A percentile compares a stretch with the other conserved stretches of the same genome.
Conservation (phyloP, 108 stramenopile genomes). For the Mediolabrus comicus region DNA sequence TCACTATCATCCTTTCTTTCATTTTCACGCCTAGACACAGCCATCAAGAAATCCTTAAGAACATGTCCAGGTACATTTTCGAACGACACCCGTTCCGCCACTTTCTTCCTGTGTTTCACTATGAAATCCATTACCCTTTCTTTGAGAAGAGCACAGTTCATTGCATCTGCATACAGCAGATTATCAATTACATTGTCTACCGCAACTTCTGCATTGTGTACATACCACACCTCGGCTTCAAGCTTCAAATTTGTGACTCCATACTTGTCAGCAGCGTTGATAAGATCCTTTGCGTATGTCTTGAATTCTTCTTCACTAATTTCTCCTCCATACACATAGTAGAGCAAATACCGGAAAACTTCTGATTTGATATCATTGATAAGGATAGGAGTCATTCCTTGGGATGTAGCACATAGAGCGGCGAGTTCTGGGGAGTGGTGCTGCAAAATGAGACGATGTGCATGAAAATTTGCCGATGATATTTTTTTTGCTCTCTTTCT, state of each 20-base stretch:
- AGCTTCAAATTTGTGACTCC: neutral
- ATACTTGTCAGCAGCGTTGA: conserved; percentile 1
- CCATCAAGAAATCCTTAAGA: neutral
- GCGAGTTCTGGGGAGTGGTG: neutral
- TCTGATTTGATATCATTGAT: neutral
- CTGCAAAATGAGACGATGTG: conserved; percentile 1
- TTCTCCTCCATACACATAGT: neutral
- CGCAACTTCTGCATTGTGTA: neutral
- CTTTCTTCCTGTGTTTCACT: conserved; percentile 5
- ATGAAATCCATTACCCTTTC: conserved; percentile 18
- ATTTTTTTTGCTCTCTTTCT: neutral
- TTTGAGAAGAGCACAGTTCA: conserved; percentile 9
- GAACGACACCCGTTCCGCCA: neutral
- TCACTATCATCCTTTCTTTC: neutral
- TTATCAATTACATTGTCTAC: conserved; percentile 4
- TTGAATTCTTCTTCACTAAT: neutral
- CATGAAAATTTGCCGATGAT: neutral
- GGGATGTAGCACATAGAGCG: neutral
- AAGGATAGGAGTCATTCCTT: neutral
- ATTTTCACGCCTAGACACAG: neutral
- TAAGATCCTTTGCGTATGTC: neutral
- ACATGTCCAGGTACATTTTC: neutral
- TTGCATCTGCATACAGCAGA: conserved; percentile 8
- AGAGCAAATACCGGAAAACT: neutral
- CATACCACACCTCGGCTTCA: neutral